Evolutionary conservation across 2,329 filamentous ascomycete genomes (phyloP).

Genomic region (Ophiocordyceps australis): DNA sequence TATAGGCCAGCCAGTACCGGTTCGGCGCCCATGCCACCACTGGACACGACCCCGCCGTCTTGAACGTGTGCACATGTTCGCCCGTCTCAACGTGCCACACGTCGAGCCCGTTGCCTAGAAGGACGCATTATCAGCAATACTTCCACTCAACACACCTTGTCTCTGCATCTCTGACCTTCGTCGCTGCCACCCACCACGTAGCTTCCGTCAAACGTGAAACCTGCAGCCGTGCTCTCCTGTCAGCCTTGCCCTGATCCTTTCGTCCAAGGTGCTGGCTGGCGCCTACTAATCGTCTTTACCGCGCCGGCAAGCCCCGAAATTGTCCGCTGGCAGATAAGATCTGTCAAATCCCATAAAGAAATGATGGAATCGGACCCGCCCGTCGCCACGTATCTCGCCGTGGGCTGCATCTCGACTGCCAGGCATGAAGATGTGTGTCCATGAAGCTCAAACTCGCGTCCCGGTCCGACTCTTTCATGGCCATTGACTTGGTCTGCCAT

Average conservation of each 20-base stretch:
- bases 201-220: conserved; percentile 63
- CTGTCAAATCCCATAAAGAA: conserved; percentile 58
- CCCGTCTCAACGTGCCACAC: conserved; percentile 58
- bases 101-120: conserved; percentile 39
- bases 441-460: conserved; percentile 44
- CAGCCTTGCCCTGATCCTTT: no score
- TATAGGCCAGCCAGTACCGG: conserved; percentile 57
- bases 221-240: conserved; percentile 17
- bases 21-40: conserved; percentile 63
- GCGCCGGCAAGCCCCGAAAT: conserved; percentile 51
- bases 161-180: conserved; percentile 33
- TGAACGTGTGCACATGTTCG: conserved; percentile 53
- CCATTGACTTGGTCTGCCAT: no score
- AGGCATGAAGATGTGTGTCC: conserved; percentile 60
- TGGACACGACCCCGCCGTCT: conserved; percentile 44
- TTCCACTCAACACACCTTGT: no score
- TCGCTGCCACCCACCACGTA: conserved; percentile 60
- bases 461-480: no score
- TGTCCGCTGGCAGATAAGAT: conserved; percentile 60
- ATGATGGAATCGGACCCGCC: conserved; percentile 62
- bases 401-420: conserved; percentile 50
- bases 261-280: no score
- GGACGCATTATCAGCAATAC: no score
- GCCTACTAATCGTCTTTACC: conserved; percentile 47
- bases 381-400: conserved; percentile 52